Base-by-base conservation (phyloP, 2,329 filamentous ascomycete genomes). In the Arthroderma sp. region DNA sequence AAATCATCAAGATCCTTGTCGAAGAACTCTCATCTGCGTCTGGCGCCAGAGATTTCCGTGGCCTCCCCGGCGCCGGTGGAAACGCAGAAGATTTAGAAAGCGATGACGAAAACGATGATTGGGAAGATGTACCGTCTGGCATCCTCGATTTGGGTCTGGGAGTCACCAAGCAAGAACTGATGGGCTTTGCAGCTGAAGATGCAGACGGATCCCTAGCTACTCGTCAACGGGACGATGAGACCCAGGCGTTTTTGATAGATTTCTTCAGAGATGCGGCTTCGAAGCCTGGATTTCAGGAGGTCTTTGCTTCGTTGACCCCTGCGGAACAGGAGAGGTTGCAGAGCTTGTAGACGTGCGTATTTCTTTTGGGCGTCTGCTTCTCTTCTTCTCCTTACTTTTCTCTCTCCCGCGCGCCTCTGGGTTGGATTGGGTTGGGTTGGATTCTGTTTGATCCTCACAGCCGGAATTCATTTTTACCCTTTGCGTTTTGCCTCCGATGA, bases 1-100 rank as follows among this genome's bases (percentile, higher is more conserved):
- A 98, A 69, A 95, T 98, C 49, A 69, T 96, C 64, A 98, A 98
- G 70, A 82, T 96, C 3, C 77, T 98, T 6, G 82, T 96, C 39
- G 86, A 94, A 58, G 91, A 98, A 66, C 77, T 98, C 3, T 72
- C 84, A 4, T 86, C 85, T 0, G 85, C 87, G 1, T 81, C 84
- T 4, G 85, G 85, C 8, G 63, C 53, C 48, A 60, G 61, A 38
- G 62, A 65, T 39, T 61, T 63, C 29, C 74, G 78, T 42, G 1
- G 75, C 77, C 36, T 66, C 72, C 3, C 69, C 68, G 1, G 77
- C 0, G 80, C 78, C 0, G 74, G 77, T 0, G 77, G 77, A 0
- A 70, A 75, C 2, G 72, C 75, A 4, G 74, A 73, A 2, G 72
- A 77, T 29, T 71, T 74, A 69, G 65, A 57, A 52, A 82, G 79